Base-by-base conservation (phyloP, 228 moss, liverwort and hornwort genomes). In the Sphagnum fallax region DNA sequence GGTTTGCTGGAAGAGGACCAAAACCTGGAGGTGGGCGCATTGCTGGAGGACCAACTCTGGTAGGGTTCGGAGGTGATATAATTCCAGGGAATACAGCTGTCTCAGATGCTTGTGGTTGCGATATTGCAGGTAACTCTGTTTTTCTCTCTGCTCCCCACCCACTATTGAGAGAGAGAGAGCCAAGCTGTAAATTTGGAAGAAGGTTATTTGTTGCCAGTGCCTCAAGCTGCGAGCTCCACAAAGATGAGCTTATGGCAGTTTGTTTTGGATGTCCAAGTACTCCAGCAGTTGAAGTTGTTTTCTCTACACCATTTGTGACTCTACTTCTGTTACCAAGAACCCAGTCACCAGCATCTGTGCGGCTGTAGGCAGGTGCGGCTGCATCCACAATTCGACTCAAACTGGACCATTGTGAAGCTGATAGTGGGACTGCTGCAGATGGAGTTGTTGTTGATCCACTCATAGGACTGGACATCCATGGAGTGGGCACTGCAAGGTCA, bases 21-120 rank as follows among this genome's bases (percentile, higher is more conserved):
- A 85, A 85, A n/a, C 85, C 85, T 66, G 85, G 85, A 48, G 85
- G 85, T 5, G 85, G 85, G 49, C 81, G 71, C 76, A 85, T 82
- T 50, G 77, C 81, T 11, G 69, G 69, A 61, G 76, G 73, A 62
- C 77, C 74, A 8, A 57, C 63, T 14, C 64, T 16, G 11, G 68
- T 64, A 50, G 58, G 61, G n/a, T 6, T 14, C 47, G 68, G 32
- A 49, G 76, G 50, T 15, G 76, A 48, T 51, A 74, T n/a, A 32
- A 48, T 64, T 67, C 52, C 81, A 57, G 67, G 52, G 4, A 68
- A 52, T 13, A 75, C 57, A 16, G 64, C 5, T 16, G 48, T 12
- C 50, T 48, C 14, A 48, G 16, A 12, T 65, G 13, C 50, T 5
- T 11, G 5, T 1, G 65, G 18, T 11, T 12, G 52, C 52, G 67